Conservation (phyloP, 192 early-diverging fungal genomes). For the Umbelopsis isabellina region DNA sequence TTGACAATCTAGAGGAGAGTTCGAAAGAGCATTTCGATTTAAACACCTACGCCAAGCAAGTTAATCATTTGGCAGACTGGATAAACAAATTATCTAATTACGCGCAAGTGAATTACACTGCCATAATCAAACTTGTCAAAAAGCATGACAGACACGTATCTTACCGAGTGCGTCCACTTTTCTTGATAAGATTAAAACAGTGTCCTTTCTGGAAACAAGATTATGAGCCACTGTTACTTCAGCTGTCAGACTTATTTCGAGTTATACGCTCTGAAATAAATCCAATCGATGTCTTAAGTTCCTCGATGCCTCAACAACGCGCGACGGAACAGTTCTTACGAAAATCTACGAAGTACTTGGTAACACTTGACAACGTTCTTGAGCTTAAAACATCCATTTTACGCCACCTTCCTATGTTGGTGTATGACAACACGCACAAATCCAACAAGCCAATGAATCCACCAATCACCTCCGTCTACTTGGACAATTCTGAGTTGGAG, state of each 20-base stretch:
- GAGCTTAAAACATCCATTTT: conserved; percentile 90
- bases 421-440: conserved; percentile 76
- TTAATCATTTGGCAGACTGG: conserved; percentile 71
- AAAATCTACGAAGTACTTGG: conserved; percentile 91
- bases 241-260: conserved; percentile 78
- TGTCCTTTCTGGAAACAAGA: conserved; percentile 79
- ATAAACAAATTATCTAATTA: conserved; percentile 77
- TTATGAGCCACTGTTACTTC: conserved; percentile 82
- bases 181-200: conserved; percentile 75
- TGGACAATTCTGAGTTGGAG: conserved; percentile 88
- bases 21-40: conserved; percentile 31
- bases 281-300: neutral
- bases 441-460: conserved; percentile 62
- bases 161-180: conserved; percentile 72
- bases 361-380: conserved; percentile 90
- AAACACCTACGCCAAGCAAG: conserved; percentile 35
- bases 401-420: conserved; percentile 84
- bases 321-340: conserved; percentile 65
- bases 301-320: neutral
- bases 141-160: conserved; percentile 92
- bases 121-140: conserved; percentile 89
- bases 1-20: conserved; percentile 52
- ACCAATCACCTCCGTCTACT: conserved; percentile 90
- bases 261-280: conserved; percentile 53
- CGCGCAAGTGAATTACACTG: conserved; percentile 76